A percentile compares a stretch with the other conserved stretches of the same genome.
These are phyloP conservation scores for Candida maesae DNA, from an alignment of 805 yeast genomes.

Conservation along the genomic window DNA sequence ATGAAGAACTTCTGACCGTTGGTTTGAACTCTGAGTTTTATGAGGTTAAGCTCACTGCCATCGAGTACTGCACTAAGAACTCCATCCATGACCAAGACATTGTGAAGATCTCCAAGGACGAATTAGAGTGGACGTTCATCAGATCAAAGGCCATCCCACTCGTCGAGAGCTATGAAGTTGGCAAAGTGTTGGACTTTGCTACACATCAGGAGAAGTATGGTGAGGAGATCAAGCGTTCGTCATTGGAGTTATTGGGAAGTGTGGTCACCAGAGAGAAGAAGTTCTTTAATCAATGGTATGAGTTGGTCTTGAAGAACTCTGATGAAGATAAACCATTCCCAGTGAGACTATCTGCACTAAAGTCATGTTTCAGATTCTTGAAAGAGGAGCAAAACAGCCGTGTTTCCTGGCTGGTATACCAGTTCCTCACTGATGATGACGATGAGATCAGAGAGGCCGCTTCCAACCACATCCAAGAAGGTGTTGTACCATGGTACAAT, in stretches of 20 bases:
- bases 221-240: conserved; percentile 45
- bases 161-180: conserved; percentile 19
- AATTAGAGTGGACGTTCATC: conserved; percentile 39
- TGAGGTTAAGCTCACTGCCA: conserved; percentile 43
- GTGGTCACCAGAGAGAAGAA: conserved; percentile 33
- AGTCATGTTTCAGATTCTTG: conserved; percentile 35
- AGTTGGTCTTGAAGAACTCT: conserved; percentile 13
- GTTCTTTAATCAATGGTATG: conserved; percentile 14
- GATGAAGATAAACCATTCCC: conserved; percentile 44
- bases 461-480: conserved; percentile 36
- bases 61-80: conserved; percentile 29
- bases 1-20: conserved; percentile 27
- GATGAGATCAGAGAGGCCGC: conserved; percentile 50
- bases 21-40: conserved; percentile 38
- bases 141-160: conserved; percentile 35
- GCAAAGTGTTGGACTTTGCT: conserved; percentile 29
- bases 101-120: conserved; percentile 23
- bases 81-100: conserved; percentile 11
- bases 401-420: conserved; percentile 31
- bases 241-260: conserved; percentile 51
- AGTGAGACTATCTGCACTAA: conserved; percentile 42
- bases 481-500: conserved; percentile 35
- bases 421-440: conserved; percentile 62
- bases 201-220: conserved; percentile 32
- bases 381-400: conserved; percentile 6